A percentile compares a stretch with the other conserved stretches of the same genome.
Evolutionary conservation across 768 basidiomycete genomes (phyloP).

Genomic region (Mycena epipterygia): DNA sequence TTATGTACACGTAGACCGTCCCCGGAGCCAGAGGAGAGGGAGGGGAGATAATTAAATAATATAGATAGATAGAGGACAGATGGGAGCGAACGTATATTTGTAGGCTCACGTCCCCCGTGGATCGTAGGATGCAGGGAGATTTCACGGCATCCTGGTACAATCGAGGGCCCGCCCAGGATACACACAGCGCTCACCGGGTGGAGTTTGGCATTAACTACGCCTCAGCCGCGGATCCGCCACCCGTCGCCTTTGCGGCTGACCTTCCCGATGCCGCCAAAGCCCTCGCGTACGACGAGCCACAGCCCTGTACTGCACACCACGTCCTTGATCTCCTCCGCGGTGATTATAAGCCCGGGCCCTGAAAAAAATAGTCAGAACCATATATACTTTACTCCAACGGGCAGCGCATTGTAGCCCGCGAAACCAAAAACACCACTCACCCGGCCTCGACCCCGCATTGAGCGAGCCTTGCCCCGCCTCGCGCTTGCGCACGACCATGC

Average conservation of each 20-base stretch:
- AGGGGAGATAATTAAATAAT: neutral
- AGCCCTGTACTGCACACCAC: conserved; percentile 88
- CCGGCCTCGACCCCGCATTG: neutral
- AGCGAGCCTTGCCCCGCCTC: conserved; percentile 42
- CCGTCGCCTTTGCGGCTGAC: conserved; percentile 84
- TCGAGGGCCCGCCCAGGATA: no score
- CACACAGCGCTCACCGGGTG: no score
- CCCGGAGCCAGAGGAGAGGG: no score
- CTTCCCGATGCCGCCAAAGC: conserved; percentile 91
- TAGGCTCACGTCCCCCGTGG: no score
- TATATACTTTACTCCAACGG: conserved; percentile 11
- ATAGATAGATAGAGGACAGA: neutral
- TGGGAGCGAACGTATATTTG: no score
- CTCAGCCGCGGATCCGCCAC: conserved; percentile 79
- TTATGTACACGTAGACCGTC: no score
- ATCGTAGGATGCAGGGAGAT: no score
- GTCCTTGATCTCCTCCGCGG: conserved; percentile 95
- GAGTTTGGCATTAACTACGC: no score
- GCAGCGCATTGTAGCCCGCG: no score
- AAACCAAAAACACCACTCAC: neutral
- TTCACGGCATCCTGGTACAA: no score
- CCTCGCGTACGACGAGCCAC: conserved; percentile 93
- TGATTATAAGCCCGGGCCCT: conserved; percentile 70
- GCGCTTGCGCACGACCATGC: conserved; percentile 66
- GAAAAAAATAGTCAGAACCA: conserved; percentile 17